Conservation (phyloP, 768 basidiomycete species). For the Kwoniella dejecticola region DNA sequence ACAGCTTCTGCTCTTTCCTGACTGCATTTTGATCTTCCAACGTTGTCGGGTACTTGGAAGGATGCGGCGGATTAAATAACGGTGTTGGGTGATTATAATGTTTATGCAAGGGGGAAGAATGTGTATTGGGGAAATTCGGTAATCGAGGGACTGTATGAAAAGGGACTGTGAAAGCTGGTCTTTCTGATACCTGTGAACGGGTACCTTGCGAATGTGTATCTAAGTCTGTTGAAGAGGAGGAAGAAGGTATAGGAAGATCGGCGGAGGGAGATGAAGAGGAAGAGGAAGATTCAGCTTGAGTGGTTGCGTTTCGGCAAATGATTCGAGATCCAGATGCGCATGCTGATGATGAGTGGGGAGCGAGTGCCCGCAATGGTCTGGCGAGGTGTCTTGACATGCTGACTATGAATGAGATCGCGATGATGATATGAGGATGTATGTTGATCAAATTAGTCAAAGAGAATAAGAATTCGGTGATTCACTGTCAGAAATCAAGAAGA, state of each 20-base stretch:
- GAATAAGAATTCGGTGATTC: not conserved
- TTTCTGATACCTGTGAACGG: not conserved
- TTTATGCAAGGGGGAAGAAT: slow-evolving; percentile 29
- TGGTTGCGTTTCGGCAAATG: not conserved
- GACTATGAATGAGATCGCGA: too few relatives aligned
- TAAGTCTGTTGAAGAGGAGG: not conserved
- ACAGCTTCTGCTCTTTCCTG: slow-evolving; percentile 24
- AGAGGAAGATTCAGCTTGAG: slow-evolving; percentile 3
- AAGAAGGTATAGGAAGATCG: slow-evolving; percentile 7
- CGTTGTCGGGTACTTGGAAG: slow-evolving; percentile 21
- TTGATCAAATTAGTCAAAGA: too few relatives aligned
- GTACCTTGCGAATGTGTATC: not conserved
- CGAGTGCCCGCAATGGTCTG: slow-evolving; percentile 1
- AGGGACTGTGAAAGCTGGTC: slow-evolving; percentile 18
- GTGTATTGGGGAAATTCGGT: slow-evolving; percentile 15
- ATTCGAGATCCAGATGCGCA: not conserved
- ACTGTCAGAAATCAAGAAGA: not conserved
- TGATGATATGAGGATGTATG: too few relatives aligned
- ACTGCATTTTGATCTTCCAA: slow-evolving; percentile 23
- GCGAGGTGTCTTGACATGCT: slow-evolving; percentile 11
- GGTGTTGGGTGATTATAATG: slow-evolving; percentile 46
- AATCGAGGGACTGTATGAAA: slow-evolving; percentile 25
- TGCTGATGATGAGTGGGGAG: too few relatives aligned
- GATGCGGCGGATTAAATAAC: slow-evolving; percentile 25
- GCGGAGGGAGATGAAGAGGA: slow-evolving; percentile 18